These are phyloP conservation scores for Candida succiphila DNA, from an alignment of 805 yeast species.

Conservation along the genomic window DNA sequence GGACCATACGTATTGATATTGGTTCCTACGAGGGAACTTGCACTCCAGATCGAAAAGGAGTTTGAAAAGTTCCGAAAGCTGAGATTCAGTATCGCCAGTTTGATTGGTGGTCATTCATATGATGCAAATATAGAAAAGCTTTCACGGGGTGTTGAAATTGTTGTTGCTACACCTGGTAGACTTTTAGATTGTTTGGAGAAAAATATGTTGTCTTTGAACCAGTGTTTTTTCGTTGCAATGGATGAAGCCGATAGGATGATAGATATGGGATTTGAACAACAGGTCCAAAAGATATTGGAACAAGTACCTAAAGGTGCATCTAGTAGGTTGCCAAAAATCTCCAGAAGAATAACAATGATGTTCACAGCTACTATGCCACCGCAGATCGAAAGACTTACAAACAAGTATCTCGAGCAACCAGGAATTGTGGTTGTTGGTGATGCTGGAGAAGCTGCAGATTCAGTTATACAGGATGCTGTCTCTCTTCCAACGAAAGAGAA, in stretches of 20 bases:
- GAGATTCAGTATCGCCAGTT: slow-evolving; percentile 42
- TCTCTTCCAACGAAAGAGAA: slow-evolving; percentile 32
- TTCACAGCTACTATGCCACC: slow-evolving; percentile 91
- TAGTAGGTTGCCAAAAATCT: slow-evolving; percentile 28
- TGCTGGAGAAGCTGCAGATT: slow-evolving; percentile 53
- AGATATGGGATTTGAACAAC: slow-evolving; percentile 87
- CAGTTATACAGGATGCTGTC: slow-evolving; percentile 63
- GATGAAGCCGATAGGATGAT: slow-evolving; percentile 97
- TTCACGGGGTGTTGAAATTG: slow-evolving; percentile 58
- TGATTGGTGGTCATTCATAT: slow-evolving; percentile 87
- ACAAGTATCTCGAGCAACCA: slow-evolving; percentile 52
- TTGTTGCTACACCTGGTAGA: slow-evolving; percentile 94
- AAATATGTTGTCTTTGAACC: slow-evolving; percentile 46
- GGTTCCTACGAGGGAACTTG: slow-evolving; percentile 93
- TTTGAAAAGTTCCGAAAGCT: slow-evolving; percentile 26
- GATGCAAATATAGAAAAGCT: slow-evolving; percentile 59
- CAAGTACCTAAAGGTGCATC: slow-evolving; percentile 38
- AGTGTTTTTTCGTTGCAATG: slow-evolving; percentile 60
- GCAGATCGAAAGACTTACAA: slow-evolving; percentile 55
- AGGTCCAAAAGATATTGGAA: slow-evolving; percentile 50
- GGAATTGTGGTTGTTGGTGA: slow-evolving; percentile 60
- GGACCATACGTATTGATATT: slow-evolving; percentile 70
- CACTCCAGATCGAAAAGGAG: slow-evolving; percentile 72
- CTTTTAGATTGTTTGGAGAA: slow-evolving; percentile 71
- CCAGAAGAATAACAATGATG: slow-evolving; percentile 68